Evolutionary conservation across 352 stramenopile genomes (phyloP).

Genomic region (Plasmopara viticola): DNA sequence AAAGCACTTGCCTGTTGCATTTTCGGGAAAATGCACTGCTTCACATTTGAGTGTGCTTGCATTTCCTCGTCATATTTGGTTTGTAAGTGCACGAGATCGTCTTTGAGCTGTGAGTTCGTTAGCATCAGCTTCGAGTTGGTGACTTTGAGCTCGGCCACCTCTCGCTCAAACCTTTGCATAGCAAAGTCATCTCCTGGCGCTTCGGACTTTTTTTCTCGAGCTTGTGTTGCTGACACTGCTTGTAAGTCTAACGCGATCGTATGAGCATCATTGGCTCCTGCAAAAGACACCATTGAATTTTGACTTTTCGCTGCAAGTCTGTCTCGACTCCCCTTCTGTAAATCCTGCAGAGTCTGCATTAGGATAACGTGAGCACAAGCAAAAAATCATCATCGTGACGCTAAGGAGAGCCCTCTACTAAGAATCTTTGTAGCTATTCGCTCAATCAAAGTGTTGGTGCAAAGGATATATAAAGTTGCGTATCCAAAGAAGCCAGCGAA

Average conservation of each 20-base stretch:
- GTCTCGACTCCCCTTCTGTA: conserved; percentile 48
- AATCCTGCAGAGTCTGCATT: conserved; percentile 36
- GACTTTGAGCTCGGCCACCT: conserved; percentile 53
- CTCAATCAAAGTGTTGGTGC: neutral
- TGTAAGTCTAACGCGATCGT: conserved; percentile 5
- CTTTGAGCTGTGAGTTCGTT: conserved; percentile 68
- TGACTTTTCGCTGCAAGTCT: conserved; percentile 26
- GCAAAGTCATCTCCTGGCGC: conserved; percentile 51
- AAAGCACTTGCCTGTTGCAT: conserved; percentile 44
- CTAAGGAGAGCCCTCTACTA: conserved; percentile 16
- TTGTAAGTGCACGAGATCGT: conserved; percentile 61
- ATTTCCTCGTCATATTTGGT: conserved; percentile 65
- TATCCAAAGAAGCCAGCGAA: conserved; percentile 60
- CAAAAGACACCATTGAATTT: conserved; percentile 14
- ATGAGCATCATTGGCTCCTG: conserved; percentile 4
- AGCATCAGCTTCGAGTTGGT: conserved; percentile 53
- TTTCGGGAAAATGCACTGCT: conserved; percentile 60
- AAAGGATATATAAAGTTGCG: conserved; percentile 65
- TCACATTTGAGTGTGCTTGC: conserved; percentile 54
- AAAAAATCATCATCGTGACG: conserved; percentile 8
- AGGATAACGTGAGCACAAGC: conserved; percentile 41
- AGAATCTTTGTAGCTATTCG: neutral
- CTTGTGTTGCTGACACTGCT: conserved; percentile 6
- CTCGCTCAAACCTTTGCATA: conserved; percentile 70
- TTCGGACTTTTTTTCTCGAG: conserved; percentile 2